Percentiles rank a stretch among this genome's conserved stretches.
Conservation (phyloP, 2,329 filamentous ascomycete genomes). For the Ophiostoma montium region DNA sequence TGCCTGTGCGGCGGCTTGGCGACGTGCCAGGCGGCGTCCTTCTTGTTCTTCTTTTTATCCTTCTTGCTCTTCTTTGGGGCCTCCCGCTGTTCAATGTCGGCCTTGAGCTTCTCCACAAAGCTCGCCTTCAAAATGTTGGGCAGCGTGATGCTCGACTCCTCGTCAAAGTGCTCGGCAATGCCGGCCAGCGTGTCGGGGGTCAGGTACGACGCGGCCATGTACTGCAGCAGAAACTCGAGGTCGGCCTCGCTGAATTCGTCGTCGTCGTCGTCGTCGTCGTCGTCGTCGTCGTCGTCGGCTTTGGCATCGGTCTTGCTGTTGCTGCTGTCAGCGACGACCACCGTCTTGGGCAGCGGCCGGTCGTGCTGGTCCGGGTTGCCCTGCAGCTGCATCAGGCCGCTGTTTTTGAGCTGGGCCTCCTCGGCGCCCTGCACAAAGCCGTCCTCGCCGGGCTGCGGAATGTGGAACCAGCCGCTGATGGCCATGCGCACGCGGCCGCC, state of each 20-base stretch:
- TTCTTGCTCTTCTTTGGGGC: constrained; percentile 17
- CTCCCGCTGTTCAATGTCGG: constrained; percentile 57
- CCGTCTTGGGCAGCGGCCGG: constrained; percentile 50
- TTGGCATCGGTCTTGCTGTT: constrained; percentile 14
- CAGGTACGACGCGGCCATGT: constrained; percentile 78
- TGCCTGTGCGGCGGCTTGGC: constrained; percentile 90
- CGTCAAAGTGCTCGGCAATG: constrained; percentile 63
- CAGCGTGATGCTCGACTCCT: constrained; percentile 73
- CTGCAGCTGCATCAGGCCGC: constrained; percentile 83
- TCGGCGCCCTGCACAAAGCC: constrained; percentile 81
- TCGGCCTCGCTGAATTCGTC: constrained; percentile 56
- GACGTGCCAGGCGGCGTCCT: constrained; percentile 52
- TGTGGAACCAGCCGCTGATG: constrained; percentile 98
- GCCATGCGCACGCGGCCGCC: constrained; percentile 83
- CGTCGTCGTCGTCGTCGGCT: neutral
- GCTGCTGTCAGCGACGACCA: constrained; percentile 21
- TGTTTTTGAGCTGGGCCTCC: constrained; percentile 76
- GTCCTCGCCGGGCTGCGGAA: constrained; percentile 86
- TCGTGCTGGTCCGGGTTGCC: constrained; percentile 86
- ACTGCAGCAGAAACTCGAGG: constrained; percentile 79
- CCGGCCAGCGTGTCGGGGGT: constrained; percentile 83
- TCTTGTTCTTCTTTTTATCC: constrained; percentile 21
- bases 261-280: constrained; percentile 31
- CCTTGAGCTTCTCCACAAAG: constrained; percentile 57
- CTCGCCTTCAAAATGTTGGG: constrained; percentile 64